Evolutionary conservation across 371 early-diverging fungal species (phyloP).

Genomic region (Mucor piriformis): DNA sequence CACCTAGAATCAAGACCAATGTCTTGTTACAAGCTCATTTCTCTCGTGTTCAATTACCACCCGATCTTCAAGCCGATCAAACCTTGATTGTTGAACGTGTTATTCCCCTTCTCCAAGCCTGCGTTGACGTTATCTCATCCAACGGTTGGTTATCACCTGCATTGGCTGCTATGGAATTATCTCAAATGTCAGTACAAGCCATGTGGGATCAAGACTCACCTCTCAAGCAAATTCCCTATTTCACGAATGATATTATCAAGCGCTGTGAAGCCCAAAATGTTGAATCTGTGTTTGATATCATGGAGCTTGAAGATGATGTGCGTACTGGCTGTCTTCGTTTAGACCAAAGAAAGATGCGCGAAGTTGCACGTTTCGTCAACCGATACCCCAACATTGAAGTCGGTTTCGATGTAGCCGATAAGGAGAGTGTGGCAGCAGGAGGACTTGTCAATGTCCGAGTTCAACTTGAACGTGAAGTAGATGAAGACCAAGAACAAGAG

Average conservation of each 20-base stretch:
- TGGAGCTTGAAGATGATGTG: constrained; percentile 91
- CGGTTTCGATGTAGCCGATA: constrained; percentile 67
- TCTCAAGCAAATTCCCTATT: constrained; percentile 90
- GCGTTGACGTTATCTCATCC: constrained; percentile 93
- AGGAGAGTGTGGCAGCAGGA: constrained; percentile 63
- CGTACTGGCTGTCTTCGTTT: constrained; percentile 73
- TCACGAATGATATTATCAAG: constrained; percentile 71
- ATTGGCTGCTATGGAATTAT: constrained; percentile 91
- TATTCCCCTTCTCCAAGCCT: constrained; percentile 88
- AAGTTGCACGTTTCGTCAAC: constrained; percentile 89
- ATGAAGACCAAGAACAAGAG: constrained; percentile 63
- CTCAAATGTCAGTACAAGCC: constrained; percentile 97
- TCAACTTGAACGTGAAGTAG: constrained; percentile 78
- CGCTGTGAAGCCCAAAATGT: constrained; percentile 69
- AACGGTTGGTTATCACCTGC: constrained; percentile 93
- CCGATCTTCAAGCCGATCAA: constrained; percentile 93
- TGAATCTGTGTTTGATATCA: constrained; percentile 90
- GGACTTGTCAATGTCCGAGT: constrained; percentile 68
- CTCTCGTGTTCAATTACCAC: constrained; percentile 84
- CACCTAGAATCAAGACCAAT: constrained; percentile 89
- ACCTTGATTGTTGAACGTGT: constrained; percentile 66
- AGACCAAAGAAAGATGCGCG: constrained; percentile 66
- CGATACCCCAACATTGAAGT: constrained; percentile 94
- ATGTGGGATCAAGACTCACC: constrained; percentile 94
- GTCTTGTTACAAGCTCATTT: constrained; percentile 95